Base-by-base conservation (phyloP, 2,329 filamentous ascomycete species). In the Fusarium pseudonygamai region DNA sequence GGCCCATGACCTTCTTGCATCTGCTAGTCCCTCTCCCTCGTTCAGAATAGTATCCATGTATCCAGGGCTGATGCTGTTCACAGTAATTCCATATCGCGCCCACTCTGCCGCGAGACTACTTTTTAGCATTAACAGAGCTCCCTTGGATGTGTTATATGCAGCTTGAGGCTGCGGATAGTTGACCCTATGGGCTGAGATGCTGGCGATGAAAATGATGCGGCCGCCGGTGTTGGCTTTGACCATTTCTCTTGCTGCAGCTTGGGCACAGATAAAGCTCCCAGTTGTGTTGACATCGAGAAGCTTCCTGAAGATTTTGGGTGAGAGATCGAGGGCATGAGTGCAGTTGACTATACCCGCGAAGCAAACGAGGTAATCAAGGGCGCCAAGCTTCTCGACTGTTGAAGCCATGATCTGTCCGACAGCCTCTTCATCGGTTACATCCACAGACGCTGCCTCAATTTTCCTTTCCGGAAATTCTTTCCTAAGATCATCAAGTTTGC, bases 41-140 rank as follows among this genome's bases (percentile, higher is more conserved):
- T 94, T 94, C 50, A 94, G 81, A 20, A 93, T 89, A 0, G 92
- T 93, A 75, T 93, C 92, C 90, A 94, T 93, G 73, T 95, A 94
- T 2, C 93, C 93, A 0, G 93, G 93, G 40, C 87, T 90, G 43
- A 95, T 85, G 12, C 85, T 89, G 72, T 95, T 95, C 11, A 93
- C 90, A 3, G 91, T 83, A 57, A 95, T 93, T 0, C 93, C 92
- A 77, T 91, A 87, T 1, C 84, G 82, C 1, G 90, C 90, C 92
- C 92, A 95, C 79, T 95, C 93, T 4, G 85, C 10, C 2, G 74
- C 74, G 7, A 76, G 34, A 28, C 66, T 90, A 71, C 87, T 89
- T 56, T 89, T 90, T 73, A 94, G 79, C 57, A 89, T 87, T 36
- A 92, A 75, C 3, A 95, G 80, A 0, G 88, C 92, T 0, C 91